phyloP scores from a whole-genome alignment of 2,329 filamentous ascomycete species.

The Diaporthe vexans region DNA sequence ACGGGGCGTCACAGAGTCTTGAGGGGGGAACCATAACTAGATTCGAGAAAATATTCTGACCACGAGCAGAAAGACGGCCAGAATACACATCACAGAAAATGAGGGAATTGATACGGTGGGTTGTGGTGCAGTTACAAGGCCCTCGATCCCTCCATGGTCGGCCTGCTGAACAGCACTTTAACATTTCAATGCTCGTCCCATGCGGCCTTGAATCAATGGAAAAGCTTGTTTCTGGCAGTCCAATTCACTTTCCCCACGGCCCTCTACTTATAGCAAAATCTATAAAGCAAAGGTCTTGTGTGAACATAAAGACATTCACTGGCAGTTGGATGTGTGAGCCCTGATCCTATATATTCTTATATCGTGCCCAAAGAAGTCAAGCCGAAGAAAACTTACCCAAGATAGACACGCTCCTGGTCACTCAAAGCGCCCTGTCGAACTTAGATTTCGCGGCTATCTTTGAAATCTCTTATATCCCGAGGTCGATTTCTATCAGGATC shows the following conservation, averaged over 20 bases:
- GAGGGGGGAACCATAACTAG: background rate
- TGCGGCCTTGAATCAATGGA: background rate
- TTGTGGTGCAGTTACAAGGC: background rate
- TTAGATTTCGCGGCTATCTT: too few species aligned
- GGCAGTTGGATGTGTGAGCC: background rate
- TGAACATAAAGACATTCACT: background rate
- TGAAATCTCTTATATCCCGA: too few species aligned
- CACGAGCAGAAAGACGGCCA: background rate
- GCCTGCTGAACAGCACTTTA: background rate
- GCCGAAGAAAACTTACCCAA: too few species aligned
- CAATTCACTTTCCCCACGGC: background rate
- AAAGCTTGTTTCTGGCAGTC: background rate
- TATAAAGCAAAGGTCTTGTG: background rate
- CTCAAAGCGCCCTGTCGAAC: too few species aligned
- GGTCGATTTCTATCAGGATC: too few species aligned
- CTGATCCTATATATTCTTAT: background rate
- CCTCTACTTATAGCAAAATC: background rate
- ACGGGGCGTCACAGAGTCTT: too few species aligned
- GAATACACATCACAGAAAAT: background rate
- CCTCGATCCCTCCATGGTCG: background rate
- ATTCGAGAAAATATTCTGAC: background rate
- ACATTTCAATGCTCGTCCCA: background rate
- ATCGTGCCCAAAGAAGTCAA: too few species aligned
- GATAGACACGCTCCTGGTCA: too few species aligned
- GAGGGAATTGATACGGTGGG: background rate